Evolutionary conservation across 768 basidiomycete genomes (phyloP).

Genomic region (Roridomyces roridus): DNA sequence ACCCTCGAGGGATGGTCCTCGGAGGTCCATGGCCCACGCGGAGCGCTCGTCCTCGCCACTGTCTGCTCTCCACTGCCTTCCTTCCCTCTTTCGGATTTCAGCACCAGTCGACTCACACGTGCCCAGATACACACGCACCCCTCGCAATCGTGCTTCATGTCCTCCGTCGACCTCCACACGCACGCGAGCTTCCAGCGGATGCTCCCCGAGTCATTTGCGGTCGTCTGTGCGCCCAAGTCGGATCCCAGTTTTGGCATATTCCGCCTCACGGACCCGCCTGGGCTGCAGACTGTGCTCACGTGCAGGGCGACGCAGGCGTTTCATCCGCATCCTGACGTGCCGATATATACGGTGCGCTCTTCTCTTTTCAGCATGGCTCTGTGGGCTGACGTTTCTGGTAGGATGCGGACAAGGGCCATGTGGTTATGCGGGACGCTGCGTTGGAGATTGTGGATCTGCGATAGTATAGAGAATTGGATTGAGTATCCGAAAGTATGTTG

Average conservation of each 20-base stretch:
- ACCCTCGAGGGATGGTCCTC: too few relatives aligned
- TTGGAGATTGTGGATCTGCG: conserved; percentile 90
- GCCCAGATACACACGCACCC: conserved; percentile 68
- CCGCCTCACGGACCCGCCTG: conserved; percentile 88
- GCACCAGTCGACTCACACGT: too few relatives aligned
- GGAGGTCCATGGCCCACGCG: too few relatives aligned
- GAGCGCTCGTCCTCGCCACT: too few relatives aligned
- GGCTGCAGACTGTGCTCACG: conserved; percentile 70
- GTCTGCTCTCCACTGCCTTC: too few relatives aligned
- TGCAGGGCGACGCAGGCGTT: conserved; percentile 80
- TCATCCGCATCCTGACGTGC: conserved; percentile 84
- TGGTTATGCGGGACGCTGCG: conserved; percentile 72
- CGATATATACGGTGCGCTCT: conserved; percentile 82
- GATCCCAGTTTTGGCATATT: conserved; percentile 89
- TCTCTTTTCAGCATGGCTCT: not conserved
- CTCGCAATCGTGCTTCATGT: conserved; percentile 94
- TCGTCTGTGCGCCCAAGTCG: conserved; percentile 86
- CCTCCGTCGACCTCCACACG: conserved; percentile 91
- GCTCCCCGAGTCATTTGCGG: conserved; percentile 91
- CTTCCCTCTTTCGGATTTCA: not conserved
- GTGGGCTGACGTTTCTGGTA: conserved; percentile 32
- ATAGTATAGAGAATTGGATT: conserved; percentile 17
- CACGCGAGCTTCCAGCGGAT: conserved; percentile 89
- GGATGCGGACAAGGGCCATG: conserved; percentile 89
- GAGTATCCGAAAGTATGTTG: too few relatives aligned